Percentiles rank a stretch among this genome's conserved stretches.
These are phyloP conservation scores for Trypethelium eluteriae DNA, from an alignment of 495 filamentous ascomycete species.

Conservation along the genomic window DNA sequence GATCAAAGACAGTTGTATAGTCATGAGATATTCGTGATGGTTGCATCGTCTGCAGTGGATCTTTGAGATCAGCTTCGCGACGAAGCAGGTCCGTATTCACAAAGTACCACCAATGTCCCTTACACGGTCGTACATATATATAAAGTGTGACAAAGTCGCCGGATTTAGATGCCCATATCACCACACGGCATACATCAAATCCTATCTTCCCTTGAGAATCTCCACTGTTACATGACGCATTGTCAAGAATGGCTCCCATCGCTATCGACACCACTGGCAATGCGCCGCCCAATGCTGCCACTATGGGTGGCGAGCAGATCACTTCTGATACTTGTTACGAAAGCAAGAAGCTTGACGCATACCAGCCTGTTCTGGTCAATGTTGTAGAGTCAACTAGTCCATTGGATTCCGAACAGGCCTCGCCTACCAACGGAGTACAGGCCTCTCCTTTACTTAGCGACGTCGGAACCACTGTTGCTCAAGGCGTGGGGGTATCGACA, in stretches of 20 bases:
- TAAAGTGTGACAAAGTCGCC: background rate
- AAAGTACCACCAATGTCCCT: background rate
- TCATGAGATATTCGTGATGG: constrained; percentile 8
- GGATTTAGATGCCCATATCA: background rate
- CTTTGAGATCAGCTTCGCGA: background rate
- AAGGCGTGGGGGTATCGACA: background rate
- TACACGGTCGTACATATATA: background rate
- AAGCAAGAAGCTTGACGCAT: background rate
- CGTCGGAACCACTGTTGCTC: background rate
- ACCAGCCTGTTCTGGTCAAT: constrained; percentile 4
- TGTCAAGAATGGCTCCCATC: constrained; percentile 1
- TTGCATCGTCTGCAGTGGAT: background rate
- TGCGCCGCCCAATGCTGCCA: background rate
- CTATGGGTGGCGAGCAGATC: background rate
- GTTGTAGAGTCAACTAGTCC: constrained; percentile 1
- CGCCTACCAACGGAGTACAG: background rate
- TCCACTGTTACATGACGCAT: constrained; percentile 7
- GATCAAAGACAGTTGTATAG: background rate
- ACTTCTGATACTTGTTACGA: background rate
- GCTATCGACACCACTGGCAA: background rate
- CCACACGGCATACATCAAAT: constrained; percentile 2
- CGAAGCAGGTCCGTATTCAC: background rate
- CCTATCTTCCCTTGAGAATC: background rate
- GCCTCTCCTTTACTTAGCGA: background rate
- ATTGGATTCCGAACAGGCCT: constrained; percentile 3